Percentiles rank a stretch among this genome's conserved stretches.
These are phyloP conservation scores for Extremus antarcticus DNA, from an alignment of 495 filamentous ascomycete genomes.

Conservation along the genomic window DNA sequence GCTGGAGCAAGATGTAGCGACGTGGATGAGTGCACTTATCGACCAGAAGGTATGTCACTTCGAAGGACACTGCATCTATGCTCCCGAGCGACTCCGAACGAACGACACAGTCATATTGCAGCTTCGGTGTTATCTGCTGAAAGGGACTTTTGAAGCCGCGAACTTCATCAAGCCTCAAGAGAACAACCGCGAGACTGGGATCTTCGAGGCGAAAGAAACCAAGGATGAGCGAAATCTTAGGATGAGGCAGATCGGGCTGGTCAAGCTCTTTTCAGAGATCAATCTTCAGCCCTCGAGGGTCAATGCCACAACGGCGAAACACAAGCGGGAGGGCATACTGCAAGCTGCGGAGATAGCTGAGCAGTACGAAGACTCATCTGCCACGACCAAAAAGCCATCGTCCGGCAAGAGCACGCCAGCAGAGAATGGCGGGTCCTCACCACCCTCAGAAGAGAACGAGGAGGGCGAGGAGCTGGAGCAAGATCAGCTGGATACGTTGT, in stretches of 20 bases:
- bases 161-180: slow-evolving; percentile 45
- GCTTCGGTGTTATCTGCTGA: slow-evolving; percentile 65
- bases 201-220: slow-evolving; percentile 78
- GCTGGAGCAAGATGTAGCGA: slow-evolving; percentile 79
- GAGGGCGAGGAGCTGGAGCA: slow-evolving; percentile 87
- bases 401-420: slow-evolving; percentile 8
- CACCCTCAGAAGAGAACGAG: slow-evolving; percentile 56
- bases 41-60: slow-evolving; percentile 86
- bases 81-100: slow-evolving; percentile 69
- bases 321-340: slow-evolving; percentile 70
- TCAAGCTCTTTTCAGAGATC: slow-evolving; percentile 82
- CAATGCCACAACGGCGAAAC: slow-evolving; percentile 66
- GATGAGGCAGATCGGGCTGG: slow-evolving; percentile 75
- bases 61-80: slow-evolving; percentile 81
- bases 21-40: slow-evolving; percentile 86
- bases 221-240: slow-evolving; percentile 73
- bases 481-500: slow-evolving; percentile 86
- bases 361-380: slow-evolving; percentile 53
- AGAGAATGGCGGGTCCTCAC: slow-evolving; percentile 40
- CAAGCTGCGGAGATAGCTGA: slow-evolving; percentile 79
- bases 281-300: slow-evolving; percentile 61
- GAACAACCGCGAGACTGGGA: slow-evolving; percentile 58
- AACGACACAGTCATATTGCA: slow-evolving; percentile 92
- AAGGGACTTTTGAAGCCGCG: slow-evolving; percentile 55
- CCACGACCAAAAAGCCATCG: slow-evolving; percentile 33